Conservation (phyloP, 805 yeast species). For the Helenozyma rhizophorensis region DNA sequence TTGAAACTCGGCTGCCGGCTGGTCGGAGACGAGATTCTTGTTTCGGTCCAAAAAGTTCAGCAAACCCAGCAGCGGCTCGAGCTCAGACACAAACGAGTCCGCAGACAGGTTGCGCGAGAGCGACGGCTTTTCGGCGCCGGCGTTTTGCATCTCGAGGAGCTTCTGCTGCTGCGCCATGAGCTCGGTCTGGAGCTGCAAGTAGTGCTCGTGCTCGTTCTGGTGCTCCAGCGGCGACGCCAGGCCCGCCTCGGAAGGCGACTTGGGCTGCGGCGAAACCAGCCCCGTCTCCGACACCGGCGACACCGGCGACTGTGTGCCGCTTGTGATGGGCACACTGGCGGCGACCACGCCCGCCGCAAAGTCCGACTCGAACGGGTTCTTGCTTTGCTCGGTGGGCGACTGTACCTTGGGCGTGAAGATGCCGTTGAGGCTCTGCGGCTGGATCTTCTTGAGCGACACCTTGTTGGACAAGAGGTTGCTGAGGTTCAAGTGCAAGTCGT, state of each 20-base stretch:
- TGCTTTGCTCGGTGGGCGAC: slow-evolving; percentile 29
- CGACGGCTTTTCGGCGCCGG: slow-evolving; percentile 5
- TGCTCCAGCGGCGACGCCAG: slow-evolving; percentile 10
- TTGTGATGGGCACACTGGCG: no score
- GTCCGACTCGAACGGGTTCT: slow-evolving; percentile 35
- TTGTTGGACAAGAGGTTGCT: slow-evolving; percentile 11
- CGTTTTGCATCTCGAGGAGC: slow-evolving; percentile 18
- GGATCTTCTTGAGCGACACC: slow-evolving; percentile 9
- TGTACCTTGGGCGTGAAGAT: slow-evolving; percentile 34
- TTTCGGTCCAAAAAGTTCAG: slow-evolving; percentile 12
- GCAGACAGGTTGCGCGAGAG: slow-evolving; percentile 12
- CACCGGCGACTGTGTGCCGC: slow-evolving; percentile 1
- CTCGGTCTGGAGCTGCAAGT: slow-evolving; percentile 35
- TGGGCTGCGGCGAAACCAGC: slow-evolving; percentile 6
- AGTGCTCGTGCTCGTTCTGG: slow-evolving; percentile 30
- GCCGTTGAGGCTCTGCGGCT: slow-evolving; percentile 24
- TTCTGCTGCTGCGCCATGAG: slow-evolving; percentile 35
- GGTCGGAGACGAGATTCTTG: slow-evolving; percentile 6
- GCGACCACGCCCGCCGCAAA: slow-evolving; percentile 12
- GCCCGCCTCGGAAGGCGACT: slow-evolving; percentile 1
- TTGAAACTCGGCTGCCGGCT: neutral
- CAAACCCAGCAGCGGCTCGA: slow-evolving; percentile 11
- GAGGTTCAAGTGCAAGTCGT: slow-evolving; percentile 12
- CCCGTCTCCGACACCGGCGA: slow-evolving; percentile 5
- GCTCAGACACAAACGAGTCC: slow-evolving; percentile 13